These are phyloP conservation scores for Candolleomyces eurysporus DNA, from an alignment of 768 basidiomycete species.

Conservation along the genomic window DNA sequence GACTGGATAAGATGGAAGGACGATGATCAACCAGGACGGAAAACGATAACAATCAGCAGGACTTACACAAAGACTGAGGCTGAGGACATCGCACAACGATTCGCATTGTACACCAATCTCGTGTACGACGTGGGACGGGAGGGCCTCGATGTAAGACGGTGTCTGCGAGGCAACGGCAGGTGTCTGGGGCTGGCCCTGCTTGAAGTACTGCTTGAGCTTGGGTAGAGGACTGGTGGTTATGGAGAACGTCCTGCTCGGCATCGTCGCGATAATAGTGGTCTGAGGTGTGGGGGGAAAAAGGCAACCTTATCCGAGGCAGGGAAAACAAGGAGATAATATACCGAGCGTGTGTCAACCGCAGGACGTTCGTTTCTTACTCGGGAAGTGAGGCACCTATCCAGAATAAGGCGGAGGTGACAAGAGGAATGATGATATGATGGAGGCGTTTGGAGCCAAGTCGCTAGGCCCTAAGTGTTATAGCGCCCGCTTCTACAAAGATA, in stretches of 20 bases:
- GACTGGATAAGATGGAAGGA: conserved; percentile 18
- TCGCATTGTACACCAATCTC: conserved; percentile 23
- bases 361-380: not conserved
- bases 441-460: not conserved
- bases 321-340: not conserved
- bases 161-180: not conserved
- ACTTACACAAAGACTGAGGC: conserved; percentile 22
- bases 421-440: conserved; percentile 7
- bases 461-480: not conserved
- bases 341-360: conserved; percentile 2
- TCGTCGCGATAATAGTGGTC: not conserved
- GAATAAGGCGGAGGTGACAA: conserved; percentile 2
- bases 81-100: conserved; percentile 24
- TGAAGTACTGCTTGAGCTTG: conserved; percentile 19
- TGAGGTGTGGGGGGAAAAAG: not conserved
- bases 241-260: conserved; percentile 2
- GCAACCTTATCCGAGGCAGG: not conserved
- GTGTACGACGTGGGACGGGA: conserved; percentile 22
- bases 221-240: conserved; percentile 18
- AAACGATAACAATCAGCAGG: not conserved
- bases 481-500: not conserved
- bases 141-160: conserved; percentile 5
- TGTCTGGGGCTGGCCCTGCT: not conserved
- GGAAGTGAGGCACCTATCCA: not conserved
- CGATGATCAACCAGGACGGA: not conserved